These are phyloP conservation scores for Terfezia boudieri DNA, from an alignment of 495 filamentous ascomycete genomes.

Conservation along the genomic window DNA sequence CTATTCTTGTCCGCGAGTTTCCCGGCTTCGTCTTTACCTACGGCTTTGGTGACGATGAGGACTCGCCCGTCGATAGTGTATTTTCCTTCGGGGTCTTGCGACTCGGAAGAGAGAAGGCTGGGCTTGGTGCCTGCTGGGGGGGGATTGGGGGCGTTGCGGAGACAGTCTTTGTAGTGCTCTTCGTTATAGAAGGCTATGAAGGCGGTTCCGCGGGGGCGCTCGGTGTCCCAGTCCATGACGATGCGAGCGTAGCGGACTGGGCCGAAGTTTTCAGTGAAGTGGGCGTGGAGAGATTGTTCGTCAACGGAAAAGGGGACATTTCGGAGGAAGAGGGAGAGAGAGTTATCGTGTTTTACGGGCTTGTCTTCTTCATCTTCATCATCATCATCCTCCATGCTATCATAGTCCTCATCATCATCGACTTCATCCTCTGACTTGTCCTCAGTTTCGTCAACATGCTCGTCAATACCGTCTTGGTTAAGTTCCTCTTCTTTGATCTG, in stretches of 20 bases:
- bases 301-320: slow-evolving; percentile 76
- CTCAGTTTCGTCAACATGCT: slow-evolving; percentile 16
- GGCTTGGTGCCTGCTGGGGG: slow-evolving; percentile 32
- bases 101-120: slow-evolving; percentile 67
- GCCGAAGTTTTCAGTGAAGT: slow-evolving; percentile 60
- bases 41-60: slow-evolving; percentile 62
- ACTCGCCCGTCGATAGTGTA: slow-evolving; percentile 83
- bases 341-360: slow-evolving; percentile 20
- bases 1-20: slow-evolving; percentile 48
- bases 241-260: slow-evolving; percentile 66
- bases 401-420: slow-evolving; percentile 22
- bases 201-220: slow-evolving; percentile 69
- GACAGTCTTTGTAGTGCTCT: slow-evolving; percentile 48
- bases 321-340: slow-evolving; percentile 67
- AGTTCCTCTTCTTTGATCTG: slow-evolving; percentile 26
- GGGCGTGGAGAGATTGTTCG: slow-evolving; percentile 55
- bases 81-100: slow-evolving; percentile 46
- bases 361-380: slow-evolving; percentile 17
- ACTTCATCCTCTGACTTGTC: slow-evolving; percentile 18
- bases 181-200: slow-evolving; percentile 80
- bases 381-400: slow-evolving; percentile 17
- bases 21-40: slow-evolving; percentile 52
- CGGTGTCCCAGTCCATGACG: slow-evolving; percentile 64
- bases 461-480: slow-evolving; percentile 20
- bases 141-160: slow-evolving; percentile 44